Percentiles rank a stretch among this genome's conserved stretches.
Evolutionary conservation across 148 eudicot species (phyloP).

Genomic region (Oxyria digyna): DNA sequence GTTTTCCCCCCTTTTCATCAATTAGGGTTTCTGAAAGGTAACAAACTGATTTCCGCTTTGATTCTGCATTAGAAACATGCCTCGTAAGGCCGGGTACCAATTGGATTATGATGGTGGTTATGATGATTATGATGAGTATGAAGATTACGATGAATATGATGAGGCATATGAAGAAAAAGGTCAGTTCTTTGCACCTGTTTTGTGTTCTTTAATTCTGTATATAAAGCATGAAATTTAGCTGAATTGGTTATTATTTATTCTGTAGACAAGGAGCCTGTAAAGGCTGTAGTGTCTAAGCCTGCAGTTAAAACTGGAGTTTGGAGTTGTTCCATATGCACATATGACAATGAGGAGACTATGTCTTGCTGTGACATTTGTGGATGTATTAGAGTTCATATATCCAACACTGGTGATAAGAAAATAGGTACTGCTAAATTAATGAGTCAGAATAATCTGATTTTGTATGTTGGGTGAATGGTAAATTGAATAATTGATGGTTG

Average conservation of each 20-base stretch:
- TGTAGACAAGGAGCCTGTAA: slow-evolving; percentile 29
- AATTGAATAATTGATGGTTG: background rate
- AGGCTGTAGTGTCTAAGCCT: slow-evolving; percentile 24
- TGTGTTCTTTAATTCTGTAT: background rate
- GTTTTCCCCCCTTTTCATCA: background rate
- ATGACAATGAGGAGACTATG: slow-evolving; percentile 73
- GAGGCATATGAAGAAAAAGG: slow-evolving; percentile 29
- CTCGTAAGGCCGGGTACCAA: slow-evolving; percentile 64
- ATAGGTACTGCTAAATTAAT: slow-evolving; percentile 31
- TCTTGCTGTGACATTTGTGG: slow-evolving; percentile 87
- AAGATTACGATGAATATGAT: slow-evolving; percentile 39
- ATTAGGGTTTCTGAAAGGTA: background rate
- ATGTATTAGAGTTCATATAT: slow-evolving; percentile 56
- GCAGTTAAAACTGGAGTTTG: slow-evolving; percentile 37
- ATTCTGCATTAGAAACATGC: slow-evolving; percentile 29
- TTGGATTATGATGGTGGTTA: slow-evolving; percentile 51
- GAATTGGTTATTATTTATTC: background rate
- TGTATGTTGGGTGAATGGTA: background rate
- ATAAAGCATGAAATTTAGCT: background rate
- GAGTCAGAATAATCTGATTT: background rate
- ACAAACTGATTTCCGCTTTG: background rate
- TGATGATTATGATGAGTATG: slow-evolving; percentile 44
- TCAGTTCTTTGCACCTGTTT: slow-evolving; percentile 19
- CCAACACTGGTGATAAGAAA: slow-evolving; percentile 24
- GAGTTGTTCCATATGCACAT: slow-evolving; percentile 86